A percentile compares a stretch with the other conserved stretches of the same genome.
phyloP scores from a whole-genome alignment of 768 basidiomycete genomes.

The Rhodotorula toruloides region DNA sequence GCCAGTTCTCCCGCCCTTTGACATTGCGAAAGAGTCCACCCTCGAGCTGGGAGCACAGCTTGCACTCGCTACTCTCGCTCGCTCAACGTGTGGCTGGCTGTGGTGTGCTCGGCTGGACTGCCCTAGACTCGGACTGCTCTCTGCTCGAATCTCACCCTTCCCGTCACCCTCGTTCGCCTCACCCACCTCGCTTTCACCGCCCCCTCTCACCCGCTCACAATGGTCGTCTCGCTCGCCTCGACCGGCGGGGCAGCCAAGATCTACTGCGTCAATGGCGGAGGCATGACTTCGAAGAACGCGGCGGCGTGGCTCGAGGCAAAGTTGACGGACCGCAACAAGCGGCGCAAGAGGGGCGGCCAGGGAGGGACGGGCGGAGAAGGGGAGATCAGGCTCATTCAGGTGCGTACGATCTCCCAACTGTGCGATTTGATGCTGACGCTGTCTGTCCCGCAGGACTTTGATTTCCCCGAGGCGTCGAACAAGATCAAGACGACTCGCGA shows the following conservation, averaged over 20 bases:
- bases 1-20: too few relatives aligned
- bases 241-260: constrained; percentile 55
- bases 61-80: too few relatives aligned
- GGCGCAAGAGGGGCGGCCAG: constrained; percentile 43
- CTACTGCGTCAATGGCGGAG: constrained; percentile 90
- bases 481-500: constrained; percentile 83
- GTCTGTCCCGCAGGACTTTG: constrained; percentile 77
- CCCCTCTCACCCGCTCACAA: neutral
- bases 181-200: neutral
- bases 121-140: too few relatives aligned
- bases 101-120: too few relatives aligned
- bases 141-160: neutral
- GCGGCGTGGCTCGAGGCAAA: constrained; percentile 43
- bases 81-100: too few relatives aligned
- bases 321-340: constrained; percentile 42
- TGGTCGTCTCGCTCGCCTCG: constrained; percentile 42
- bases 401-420: neutral
- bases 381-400: constrained; percentile 43
- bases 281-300: constrained; percentile 42
- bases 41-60: too few relatives aligned
- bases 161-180: neutral
- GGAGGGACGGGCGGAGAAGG: constrained; percentile 37
- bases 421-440: too few relatives aligned
- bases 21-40: neutral
- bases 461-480: constrained; percentile 94